phyloP scores from a whole-genome alignment of 306 rosid species.

The Betula pendula region DNA sequence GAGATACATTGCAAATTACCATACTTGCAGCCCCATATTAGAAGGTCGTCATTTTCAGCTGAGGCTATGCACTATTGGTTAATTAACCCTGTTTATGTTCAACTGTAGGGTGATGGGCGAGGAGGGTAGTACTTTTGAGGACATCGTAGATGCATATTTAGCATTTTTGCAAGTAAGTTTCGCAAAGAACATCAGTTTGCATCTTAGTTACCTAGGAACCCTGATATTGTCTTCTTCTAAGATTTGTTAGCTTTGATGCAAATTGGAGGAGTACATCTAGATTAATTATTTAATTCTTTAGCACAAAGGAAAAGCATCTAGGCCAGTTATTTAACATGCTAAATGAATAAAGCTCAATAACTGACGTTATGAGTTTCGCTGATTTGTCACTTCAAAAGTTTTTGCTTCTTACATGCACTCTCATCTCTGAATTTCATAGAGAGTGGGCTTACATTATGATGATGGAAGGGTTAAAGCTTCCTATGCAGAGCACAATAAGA shows the following conservation, averaged over 20 bases:
- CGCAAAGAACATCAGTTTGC: slow-evolving; percentile 9
- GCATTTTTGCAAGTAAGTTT: slow-evolving; percentile 93
- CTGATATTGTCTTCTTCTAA: not conserved
- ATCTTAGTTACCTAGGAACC: slow-evolving; percentile 18
- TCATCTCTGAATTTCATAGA: not conserved
- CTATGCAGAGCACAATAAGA: not conserved
- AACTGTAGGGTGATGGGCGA: slow-evolving; percentile 52
- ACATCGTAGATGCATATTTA: slow-evolving; percentile 83
- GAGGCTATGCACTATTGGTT: slow-evolving; percentile 10
- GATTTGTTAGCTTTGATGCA: slow-evolving; percentile 4
- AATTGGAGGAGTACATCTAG: not conserved
- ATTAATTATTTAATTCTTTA: not conserved
- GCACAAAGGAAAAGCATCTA: not conserved
- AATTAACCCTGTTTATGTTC: slow-evolving; percentile 25
- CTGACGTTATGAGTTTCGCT: not conserved
- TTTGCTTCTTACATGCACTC: not conserved
- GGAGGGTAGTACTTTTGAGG: slow-evolving; percentile 64
- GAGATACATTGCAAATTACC: slow-evolving; percentile 6
- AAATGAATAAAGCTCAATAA: not conserved
- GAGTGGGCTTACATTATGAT: not conserved
- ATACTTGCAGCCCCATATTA: slow-evolving; percentile 10
- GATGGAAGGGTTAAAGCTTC: slow-evolving; percentile 1
- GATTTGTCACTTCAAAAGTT: not conserved
- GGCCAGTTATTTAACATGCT: not conserved
- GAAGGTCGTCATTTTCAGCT: slow-evolving; percentile 3